Evolutionary conservation across 2,329 filamentous ascomycete species (phyloP).

Genomic region (Phyllosticta citribraziliensis): DNA sequence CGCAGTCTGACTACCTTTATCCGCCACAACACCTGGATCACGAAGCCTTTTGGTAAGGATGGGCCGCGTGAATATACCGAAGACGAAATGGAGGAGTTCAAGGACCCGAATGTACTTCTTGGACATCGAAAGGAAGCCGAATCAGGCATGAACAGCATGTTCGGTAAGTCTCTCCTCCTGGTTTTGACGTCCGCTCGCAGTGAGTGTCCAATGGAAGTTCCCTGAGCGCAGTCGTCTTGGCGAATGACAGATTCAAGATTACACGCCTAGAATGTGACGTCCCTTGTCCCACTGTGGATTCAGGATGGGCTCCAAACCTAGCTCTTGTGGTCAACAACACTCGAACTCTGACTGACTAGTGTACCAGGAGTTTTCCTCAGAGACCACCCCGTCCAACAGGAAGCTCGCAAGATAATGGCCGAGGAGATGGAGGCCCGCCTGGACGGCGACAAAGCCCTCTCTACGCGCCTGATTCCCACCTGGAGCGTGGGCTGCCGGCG

Average conservation of each 20-base stretch:
- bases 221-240: too few relatives aligned
- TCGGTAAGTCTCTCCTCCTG: constrained; percentile 19
- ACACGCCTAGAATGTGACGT: too few relatives aligned
- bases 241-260: too few relatives aligned
- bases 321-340: too few relatives aligned
- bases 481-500: constrained; percentile 27
- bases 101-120: constrained; percentile 28
- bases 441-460: constrained; percentile 28
- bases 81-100: constrained; percentile 34
- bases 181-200: too few relatives aligned
- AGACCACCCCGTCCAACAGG: constrained; percentile 29
- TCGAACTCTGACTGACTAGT: background rate
- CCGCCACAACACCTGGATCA: constrained; percentile 42
- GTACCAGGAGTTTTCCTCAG: constrained; percentile 32
- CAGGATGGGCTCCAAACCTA: too few relatives aligned
- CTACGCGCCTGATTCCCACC: constrained; percentile 37
- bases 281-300: too few relatives aligned
- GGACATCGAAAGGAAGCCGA: constrained; percentile 38
- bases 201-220: too few relatives aligned
- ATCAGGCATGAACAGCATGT: constrained; percentile 37
- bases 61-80: constrained; percentile 31
- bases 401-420: constrained; percentile 32
- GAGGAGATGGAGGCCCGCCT: constrained; percentile 34
- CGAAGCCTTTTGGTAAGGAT: constrained; percentile 35
- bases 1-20: constrained; percentile 41